Conservation (phyloP, 306 rosid genomes). For the Rubus parviflorus region DNA sequence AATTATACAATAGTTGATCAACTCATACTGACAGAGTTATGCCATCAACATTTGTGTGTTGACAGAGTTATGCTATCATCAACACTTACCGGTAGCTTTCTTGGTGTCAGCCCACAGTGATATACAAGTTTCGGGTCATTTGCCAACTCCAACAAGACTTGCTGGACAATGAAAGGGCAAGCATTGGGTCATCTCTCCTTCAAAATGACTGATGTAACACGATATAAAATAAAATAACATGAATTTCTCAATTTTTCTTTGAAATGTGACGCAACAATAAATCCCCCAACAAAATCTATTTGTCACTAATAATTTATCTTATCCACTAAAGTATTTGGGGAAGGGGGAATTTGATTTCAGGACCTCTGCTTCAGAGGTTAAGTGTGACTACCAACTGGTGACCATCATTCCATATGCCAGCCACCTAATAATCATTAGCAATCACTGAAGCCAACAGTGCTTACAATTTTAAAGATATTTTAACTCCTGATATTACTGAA, state of each 20-base stretch:
- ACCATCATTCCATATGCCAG: neutral
- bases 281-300: constrained; percentile 7
- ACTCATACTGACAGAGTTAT: constrained; percentile 20
- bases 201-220: constrained; percentile 23
- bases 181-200: constrained; percentile 31
- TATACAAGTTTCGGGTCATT: constrained; percentile 90
- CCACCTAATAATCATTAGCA: too few relatives aligned
- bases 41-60: constrained; percentile 26
- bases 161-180: constrained; percentile 55
- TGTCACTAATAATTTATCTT: neutral
- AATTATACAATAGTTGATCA: constrained; percentile 11
- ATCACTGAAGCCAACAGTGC: neutral
- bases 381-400: neutral
- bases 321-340: neutral
- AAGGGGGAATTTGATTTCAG: neutral
- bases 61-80: constrained; percentile 22
- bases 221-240: constrained; percentile 21
- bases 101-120: constrained; percentile 94
- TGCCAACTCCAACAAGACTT: constrained; percentile 73
- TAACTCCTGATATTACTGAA: neutral
- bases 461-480: neutral
- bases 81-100: constrained; percentile 82
- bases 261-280: constrained; percentile 19
- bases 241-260: constrained; percentile 18
- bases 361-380: neutral